These are phyloP conservation scores for Geotrichum histeridarum DNA, from an alignment of 1,139 yeast genomes.

Conservation along the genomic window DNA sequence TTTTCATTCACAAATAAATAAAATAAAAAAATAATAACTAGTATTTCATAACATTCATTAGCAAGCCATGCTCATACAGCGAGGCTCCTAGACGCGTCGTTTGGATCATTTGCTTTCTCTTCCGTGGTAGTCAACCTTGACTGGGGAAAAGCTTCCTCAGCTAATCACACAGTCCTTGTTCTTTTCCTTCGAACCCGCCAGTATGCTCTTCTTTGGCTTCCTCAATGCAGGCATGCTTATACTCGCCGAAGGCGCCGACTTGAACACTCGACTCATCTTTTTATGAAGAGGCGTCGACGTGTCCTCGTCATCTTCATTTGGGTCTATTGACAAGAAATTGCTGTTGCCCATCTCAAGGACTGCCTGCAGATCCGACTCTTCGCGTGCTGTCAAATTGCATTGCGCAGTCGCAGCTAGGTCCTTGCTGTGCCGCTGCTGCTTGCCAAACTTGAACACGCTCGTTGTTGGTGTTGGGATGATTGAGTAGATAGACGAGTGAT, in stretches of 20 bases:
- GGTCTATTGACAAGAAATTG: background rate
- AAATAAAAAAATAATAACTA: background rate
- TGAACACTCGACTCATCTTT: background rate
- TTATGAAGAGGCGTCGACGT: background rate
- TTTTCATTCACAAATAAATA: background rate
- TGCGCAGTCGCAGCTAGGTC: background rate
- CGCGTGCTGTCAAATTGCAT: background rate
- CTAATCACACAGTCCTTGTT: constrained; percentile 4
- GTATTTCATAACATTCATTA: background rate
- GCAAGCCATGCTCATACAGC: background rate
- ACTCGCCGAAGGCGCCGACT: background rate
- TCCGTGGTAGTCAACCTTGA: background rate
- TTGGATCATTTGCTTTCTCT: background rate
- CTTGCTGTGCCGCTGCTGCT: background rate
- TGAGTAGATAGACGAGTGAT: background rate
- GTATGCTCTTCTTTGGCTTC: background rate
- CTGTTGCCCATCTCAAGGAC: background rate
- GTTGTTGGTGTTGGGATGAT: background rate
- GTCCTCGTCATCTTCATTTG: background rate
- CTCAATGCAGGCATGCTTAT: background rate
- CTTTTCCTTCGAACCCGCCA: background rate
- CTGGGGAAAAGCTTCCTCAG: background rate
- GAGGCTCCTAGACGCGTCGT: background rate
- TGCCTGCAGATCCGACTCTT: background rate
- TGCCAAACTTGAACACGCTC: background rate